Conservation (phyloP, 371 early-diverging fungal genomes). For the Apophysomyces variabilis region DNA sequence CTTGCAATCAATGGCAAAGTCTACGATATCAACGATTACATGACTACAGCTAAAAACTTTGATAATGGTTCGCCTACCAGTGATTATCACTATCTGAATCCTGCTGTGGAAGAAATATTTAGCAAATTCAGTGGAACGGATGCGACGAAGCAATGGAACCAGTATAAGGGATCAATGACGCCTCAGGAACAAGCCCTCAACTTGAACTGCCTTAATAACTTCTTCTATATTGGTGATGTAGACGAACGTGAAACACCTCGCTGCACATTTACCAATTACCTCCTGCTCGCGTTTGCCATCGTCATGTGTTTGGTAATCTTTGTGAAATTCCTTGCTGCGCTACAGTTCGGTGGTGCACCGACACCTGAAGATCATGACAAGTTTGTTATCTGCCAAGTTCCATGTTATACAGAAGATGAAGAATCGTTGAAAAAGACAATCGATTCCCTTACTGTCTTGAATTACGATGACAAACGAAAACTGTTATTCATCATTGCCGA, state of each 20-base stretch:
- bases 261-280: conserved; percentile 86
- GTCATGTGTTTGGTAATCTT: conserved; percentile 79
- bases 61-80: conserved; percentile 43
- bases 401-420: conserved; percentile 99
- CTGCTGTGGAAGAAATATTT: conserved; percentile 58
- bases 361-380: conserved; percentile 87
- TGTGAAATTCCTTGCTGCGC: conserved; percentile 89
- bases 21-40: conserved; percentile 68
- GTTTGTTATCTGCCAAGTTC: conserved; percentile 89
- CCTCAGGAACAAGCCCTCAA: conserved; percentile 29
- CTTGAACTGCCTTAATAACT: conserved; percentile 74
- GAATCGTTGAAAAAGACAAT: conserved; percentile 91
- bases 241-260: conserved; percentile 75
- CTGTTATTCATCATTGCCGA: conserved; percentile 89
- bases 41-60: conserved; percentile 37
- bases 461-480: conserved; percentile 93
- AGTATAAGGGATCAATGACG: conserved; percentile 25
- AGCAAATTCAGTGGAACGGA: conserved; percentile 64
- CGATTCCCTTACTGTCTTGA: conserved; percentile 86
- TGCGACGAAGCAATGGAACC: conserved; percentile 57
- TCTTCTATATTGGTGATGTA: conserved; percentile 84
- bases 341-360: conserved; percentile 79
- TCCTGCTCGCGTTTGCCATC: conserved; percentile 76
- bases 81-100: conserved; percentile 47
- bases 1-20: conserved; percentile 66